Base-by-base conservation (phyloP, 2,329 filamentous ascomycete species). In the Ophiocordyceps camponoti-floridani region DNA sequence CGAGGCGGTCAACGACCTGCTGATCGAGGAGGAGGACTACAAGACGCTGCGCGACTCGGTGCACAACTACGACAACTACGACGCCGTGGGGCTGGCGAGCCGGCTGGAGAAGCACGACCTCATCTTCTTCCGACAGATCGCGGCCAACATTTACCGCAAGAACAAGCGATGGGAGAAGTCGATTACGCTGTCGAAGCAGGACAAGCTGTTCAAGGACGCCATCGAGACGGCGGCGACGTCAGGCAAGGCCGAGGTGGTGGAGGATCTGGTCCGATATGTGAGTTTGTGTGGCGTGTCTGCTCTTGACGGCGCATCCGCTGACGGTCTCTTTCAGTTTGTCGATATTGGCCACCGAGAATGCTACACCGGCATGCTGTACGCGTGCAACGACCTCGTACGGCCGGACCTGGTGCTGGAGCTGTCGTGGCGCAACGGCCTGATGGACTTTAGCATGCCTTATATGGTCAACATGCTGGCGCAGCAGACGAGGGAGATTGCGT, bases 101-200 rank as follows among this genome's bases (percentile, higher is more conserved):
- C 84, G 91, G 46, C 73, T 98, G 11, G 93, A 98, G 75, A 91
- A 91, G 69, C 93, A 98, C 59, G 91, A 98, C 46, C 70, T 98
- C 43, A 88, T 98, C 51, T 98, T 98, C 74, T 98, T 98, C 82
- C 82, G 91, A 58, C 91, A 98, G 65, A 94, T 98, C 58, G 91
- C 91, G 4, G 87, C 93, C 52, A 94, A 75, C 66, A 98, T 98
- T 64, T 98, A 96, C 71, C 87, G 93, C 62, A 98, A 96, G 76
- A 96, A 94, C 73, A 96, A 96, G 82, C 79, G 91, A 51, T 98
- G 93, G 93, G 89, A 96, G 69, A 96, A 96, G 70, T 95, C 88
- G 4, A 98, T 98, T 62, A 78, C 86, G 31, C 71, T 98, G 42
- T 96, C 89, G 14, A 98, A 98, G 74, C 89, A 98, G 63, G 91